These are phyloP conservation scores for Aurifilum marmelostoma DNA, from an alignment of 2,329 filamentous ascomycete genomes.

Conservation along the genomic window DNA sequence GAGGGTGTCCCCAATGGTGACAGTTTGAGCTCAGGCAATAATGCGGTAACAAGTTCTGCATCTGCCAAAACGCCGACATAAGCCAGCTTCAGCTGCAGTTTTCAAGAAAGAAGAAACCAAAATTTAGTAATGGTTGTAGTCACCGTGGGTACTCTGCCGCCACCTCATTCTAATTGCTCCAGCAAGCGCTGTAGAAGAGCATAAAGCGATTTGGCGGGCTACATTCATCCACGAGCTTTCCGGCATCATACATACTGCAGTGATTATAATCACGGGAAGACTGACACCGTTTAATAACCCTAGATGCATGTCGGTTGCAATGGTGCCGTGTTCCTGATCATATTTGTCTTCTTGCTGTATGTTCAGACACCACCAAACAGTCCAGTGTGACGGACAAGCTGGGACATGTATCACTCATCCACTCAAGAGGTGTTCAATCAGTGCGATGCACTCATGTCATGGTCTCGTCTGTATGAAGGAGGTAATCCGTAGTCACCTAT, in stretches of 20 bases:
- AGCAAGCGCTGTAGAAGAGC: neutral
- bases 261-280: neutral
- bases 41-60: conserved; percentile 4
- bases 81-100: neutral
- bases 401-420: too few species aligned
- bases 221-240: neutral
- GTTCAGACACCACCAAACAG: too few species aligned
- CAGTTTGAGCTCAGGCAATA: neutral
- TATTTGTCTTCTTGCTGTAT: neutral
- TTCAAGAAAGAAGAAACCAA: too few species aligned
- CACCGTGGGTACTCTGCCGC: neutral
- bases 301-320: neutral
- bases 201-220: neutral
- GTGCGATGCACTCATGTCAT: neutral
- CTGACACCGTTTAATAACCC: neutral
- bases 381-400: neutral
- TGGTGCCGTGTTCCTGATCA: neutral
- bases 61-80: neutral
- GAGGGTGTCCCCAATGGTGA: neutral
- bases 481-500: neutral
- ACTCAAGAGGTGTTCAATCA: too few species aligned
- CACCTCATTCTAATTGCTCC: neutral
- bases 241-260: neutral
- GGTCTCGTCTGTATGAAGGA: neutral
- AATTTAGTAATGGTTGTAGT: neutral